Evolutionary conservation across 2,329 filamentous ascomycete genomes (phyloP).

Genomic region (Talaromyces pinophilus): DNA sequence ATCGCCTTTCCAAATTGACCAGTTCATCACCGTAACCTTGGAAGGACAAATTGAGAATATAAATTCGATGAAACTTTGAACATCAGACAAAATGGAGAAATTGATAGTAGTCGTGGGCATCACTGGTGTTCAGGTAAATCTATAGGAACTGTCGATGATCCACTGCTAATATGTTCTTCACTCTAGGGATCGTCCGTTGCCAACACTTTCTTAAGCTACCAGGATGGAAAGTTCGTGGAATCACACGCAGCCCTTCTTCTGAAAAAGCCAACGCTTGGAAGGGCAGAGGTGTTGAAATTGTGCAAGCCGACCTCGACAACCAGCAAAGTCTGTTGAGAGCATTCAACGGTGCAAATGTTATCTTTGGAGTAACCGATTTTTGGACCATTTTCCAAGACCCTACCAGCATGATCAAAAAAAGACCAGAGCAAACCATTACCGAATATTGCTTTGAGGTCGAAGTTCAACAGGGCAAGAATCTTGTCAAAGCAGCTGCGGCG

Average conservation of each 20-base stretch:
- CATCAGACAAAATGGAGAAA: not conserved
- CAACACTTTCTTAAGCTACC: not conserved
- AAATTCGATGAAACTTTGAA: not conserved
- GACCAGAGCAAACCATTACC: not conserved
- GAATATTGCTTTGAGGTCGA: conserved; percentile 17
- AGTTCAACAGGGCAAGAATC: conserved; percentile 18
- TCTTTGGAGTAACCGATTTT: conserved; percentile 18
- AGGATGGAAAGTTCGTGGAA: conserved; percentile 16
- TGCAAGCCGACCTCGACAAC: conserved; percentile 17
- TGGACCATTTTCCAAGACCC: conserved; percentile 19
- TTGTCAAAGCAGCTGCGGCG: conserved; percentile 1
- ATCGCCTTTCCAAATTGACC: not conserved
- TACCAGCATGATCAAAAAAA: conserved; percentile 9
- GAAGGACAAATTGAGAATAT: not conserved
- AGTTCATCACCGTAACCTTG: not conserved
- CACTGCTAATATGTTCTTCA: not conserved
- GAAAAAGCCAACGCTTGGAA: not conserved
- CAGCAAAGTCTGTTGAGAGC: not conserved
- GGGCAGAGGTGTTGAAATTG: conserved; percentile 10
- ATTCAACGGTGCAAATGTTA: conserved; percentile 9
- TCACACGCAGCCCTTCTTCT: conserved; percentile 2
- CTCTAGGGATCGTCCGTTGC: conserved; percentile 1
- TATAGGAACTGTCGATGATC: not conserved
- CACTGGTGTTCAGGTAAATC: not conserved
- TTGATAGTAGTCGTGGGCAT: not conserved